phyloP scores from a whole-genome alignment of 257 asterid species.

The Mentha longifolia region DNA sequence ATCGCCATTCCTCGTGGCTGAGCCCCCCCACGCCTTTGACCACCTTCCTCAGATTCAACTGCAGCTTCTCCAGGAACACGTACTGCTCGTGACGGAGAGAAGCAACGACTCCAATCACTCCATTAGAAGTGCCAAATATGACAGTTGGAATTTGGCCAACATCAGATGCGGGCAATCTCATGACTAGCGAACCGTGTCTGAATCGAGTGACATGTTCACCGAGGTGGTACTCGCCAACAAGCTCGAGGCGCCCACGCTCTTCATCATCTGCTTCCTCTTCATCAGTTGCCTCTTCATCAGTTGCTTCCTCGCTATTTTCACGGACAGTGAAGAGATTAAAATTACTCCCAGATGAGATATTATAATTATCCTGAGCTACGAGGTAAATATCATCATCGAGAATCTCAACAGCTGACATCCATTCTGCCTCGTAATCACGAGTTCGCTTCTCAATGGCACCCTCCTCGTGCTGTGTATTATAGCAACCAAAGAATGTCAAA shows the following conservation, averaged over 20 bases:
- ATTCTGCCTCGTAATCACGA: conserved; percentile 93
- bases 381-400: conserved; percentile 90
- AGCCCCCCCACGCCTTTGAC: conserved; percentile 96
- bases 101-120: conserved; percentile 90
- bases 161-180: conserved; percentile 92
- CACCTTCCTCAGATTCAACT: conserved; percentile 72
- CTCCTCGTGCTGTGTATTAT: conserved; percentile 75
- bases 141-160: conserved; percentile 91
- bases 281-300: conserved; percentile 97
- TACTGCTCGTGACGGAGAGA: conserved; percentile 89
- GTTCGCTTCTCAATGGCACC: conserved; percentile 99
- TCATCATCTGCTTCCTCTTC: too few relatives aligned
- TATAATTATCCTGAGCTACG: too few relatives aligned
- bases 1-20: conserved; percentile 97
- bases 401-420: conserved; percentile 99
- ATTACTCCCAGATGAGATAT: too few relatives aligned
- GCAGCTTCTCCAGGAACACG: conserved; percentile 80
- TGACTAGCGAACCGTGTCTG: conserved; percentile 92
- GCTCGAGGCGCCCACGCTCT: conserved; percentile 98
- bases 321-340: conserved; percentile 88
- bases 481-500: conserved; percentile 27
- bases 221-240: conserved; percentile 95
- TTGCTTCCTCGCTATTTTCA: conserved; percentile 93
- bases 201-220: conserved; percentile 93
- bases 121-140: conserved; percentile 90